Evolutionary conservation across 495 filamentous ascomycete genomes (phyloP), one percentile per base, ranked within the genome.

Genomic region (Paragyromitra xinjiangensis): DNA sequence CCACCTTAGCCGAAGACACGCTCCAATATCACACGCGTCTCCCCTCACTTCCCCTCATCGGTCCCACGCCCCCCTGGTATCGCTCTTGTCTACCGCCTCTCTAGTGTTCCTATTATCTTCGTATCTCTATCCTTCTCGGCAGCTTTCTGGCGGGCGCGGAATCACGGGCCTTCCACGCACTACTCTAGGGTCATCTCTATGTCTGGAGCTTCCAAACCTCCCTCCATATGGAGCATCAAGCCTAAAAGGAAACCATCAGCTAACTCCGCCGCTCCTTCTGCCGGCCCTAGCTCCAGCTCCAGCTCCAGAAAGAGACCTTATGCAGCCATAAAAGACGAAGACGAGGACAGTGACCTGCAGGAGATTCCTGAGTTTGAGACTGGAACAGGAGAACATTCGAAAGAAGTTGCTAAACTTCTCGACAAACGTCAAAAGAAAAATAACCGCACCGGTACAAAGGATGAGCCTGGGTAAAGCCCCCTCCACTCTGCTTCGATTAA

Each of bases 211-310:
- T 39, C 71, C 42, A 48, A 61, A 2, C 39, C 42, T 22, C 51
- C 71, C 26, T 73, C 70, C 9, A 74, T 74, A 29, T 74, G 71
- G 71, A 69, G 71, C 24, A 74, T 74, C 42, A 74, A 74, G 50
- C 71, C 71, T 16, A 74, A 74, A 29, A 74, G 69, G 51, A 74
- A 74, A n/a, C 19, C 7, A 6, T 26, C 64, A 26, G n/a, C 53
- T 42, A 16, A 42, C 16, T 34, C 39, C 22, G 37, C 37, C 14
- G 26, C 66, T 34, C 40, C 64, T 42, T n/a, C 51, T 42, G 45
- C n/a, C 29, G 19, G 59, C 44, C 67, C 48, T 51, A 58, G 61
- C 45, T 19, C 64, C 6, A 42, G 53, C 51, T 24, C 71, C 12
- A 48, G 50, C 11, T 50, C 42, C 29, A 48, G 14, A 19, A 71